Evolutionary conservation across 2,329 filamentous ascomycete genomes (phyloP), one percentile per base, ranked within the genome.

Genomic region (Colletotrichum echinochloae): DNA sequence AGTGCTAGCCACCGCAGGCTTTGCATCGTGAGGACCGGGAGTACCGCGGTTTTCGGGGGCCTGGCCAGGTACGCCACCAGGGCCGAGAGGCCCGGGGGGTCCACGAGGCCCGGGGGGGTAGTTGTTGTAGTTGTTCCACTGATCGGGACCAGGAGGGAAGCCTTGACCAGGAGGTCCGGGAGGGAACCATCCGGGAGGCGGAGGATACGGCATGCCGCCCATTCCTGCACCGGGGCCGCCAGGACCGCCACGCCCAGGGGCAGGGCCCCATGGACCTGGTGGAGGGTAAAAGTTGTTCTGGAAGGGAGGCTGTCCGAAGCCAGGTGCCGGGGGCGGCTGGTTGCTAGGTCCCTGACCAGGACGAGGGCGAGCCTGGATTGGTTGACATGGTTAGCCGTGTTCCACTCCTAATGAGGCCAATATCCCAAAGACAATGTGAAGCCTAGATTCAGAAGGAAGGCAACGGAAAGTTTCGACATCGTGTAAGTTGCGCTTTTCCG

Each of bases 381-480:
- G 79, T 76, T 71, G 69, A 52, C 56, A 55, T 69, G 60, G 56
- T 79, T 75, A 84, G 62, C 37, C 49, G 16, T 56, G 23, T 49
- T 65, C 54, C 73, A 60, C 28, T 35, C 66, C 65, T 49, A 57
- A 63, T 51, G n/a, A 37, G 41, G 41, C 35, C 14, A 23, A 44
- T 55, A 33, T 37, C 54, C 54, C 39, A 65, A 37, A 56, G 56
- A 65, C 63, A 65, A 72, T 14, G 30, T 72, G 33, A 65, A 67
- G 56, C 74, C 66, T 66, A 76, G 73, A 78, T 90, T 97, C 94
- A 98, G 94, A 97, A 98, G 95, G 95, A 98, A 98, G 95, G 94
- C 95, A 98, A 97, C 95, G 94, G 95, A 97, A 91, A 92, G 14
- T 91, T 90, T 97, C 95, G 91, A 97, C 95, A 97, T 86, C 88